Conservation (phyloP, 768 basidiomycete species). For the Tulasnella calospora region DNA sequence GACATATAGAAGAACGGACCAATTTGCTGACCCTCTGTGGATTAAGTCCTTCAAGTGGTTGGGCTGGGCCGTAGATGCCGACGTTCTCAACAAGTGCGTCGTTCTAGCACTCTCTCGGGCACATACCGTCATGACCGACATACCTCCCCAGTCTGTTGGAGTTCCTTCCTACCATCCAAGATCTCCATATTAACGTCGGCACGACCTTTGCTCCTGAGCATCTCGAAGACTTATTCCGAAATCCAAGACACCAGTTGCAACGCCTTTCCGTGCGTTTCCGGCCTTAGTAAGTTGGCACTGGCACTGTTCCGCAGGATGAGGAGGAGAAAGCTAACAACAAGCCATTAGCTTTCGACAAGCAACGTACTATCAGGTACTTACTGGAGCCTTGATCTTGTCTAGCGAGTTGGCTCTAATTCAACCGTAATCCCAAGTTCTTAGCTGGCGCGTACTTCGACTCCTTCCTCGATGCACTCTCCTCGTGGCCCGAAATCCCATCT, state of each 20-base stretch:
- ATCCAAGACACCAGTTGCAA: slow-evolving; percentile 46
- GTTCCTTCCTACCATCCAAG: slow-evolving; percentile 49
- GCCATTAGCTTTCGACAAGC: slow-evolving; percentile 58
- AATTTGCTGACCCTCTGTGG: slow-evolving; percentile 35
- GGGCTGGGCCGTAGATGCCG: slow-evolving; percentile 68
- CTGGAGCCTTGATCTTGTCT: slow-evolving; percentile 38
- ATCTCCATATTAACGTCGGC: slow-evolving; percentile 64
- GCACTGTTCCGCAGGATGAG: neutral
- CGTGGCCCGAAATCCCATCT: slow-evolving; percentile 47
- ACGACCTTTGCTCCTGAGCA: slow-evolving; percentile 80
- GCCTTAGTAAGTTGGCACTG: slow-evolving; percentile 60
- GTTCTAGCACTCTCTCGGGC: too few relatives aligned
- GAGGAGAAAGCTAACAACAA: neutral
- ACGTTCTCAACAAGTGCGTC: slow-evolving; percentile 56
- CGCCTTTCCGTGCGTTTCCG: slow-evolving; percentile 67
- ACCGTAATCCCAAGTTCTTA: neutral
- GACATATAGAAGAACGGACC: slow-evolving; percentile 32
- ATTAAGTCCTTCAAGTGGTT: slow-evolving; percentile 51
- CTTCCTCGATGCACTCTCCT: slow-evolving; percentile 54
- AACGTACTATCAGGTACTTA: slow-evolving; percentile 77
- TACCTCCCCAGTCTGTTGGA: slow-evolving; percentile 42
- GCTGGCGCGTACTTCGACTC: slow-evolving; percentile 84
- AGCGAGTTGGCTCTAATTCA: neutral
- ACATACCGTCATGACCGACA: neutral
- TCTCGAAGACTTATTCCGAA: slow-evolving; percentile 60